Conservation (phyloP, 2,329 filamentous ascomycete species). For the Lachnellula arida region DNA sequence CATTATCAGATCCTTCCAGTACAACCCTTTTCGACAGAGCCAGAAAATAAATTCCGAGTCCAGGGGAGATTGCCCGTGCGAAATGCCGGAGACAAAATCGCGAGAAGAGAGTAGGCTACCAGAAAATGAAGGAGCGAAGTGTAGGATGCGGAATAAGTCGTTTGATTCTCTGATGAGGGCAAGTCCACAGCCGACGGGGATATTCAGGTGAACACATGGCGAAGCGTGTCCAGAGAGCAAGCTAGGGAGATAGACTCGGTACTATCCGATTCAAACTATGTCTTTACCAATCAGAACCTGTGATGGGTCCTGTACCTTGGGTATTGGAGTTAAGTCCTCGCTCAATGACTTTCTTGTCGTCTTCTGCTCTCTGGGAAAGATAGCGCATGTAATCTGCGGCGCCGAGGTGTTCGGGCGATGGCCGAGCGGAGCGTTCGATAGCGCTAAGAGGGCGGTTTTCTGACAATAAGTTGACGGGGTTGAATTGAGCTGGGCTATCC, state of each 20-base stretch:
- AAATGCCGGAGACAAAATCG: neutral
- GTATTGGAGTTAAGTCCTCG: constrained; percentile 17
- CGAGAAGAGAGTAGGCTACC: neutral
- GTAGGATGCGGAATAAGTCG: no score
- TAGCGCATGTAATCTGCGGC: constrained; percentile 26
- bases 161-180: no score
- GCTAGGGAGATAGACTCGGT: neutral
- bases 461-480: constrained; percentile 7
- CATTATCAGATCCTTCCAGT: neutral
- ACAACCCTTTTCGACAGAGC: neutral
- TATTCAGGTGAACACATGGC: no score
- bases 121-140: neutral
- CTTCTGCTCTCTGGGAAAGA: constrained; percentile 18
- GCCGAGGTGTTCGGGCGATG: constrained; percentile 10
- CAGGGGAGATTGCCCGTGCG: neutral
- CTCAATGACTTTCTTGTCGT: constrained; percentile 18
- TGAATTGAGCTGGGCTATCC: neutral
- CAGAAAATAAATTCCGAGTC: neutral
- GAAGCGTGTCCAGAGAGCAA: neutral
- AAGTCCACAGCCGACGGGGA: no score
- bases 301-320: constrained; percentile 14
- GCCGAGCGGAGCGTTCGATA: constrained; percentile 1
- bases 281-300: constrained; percentile 17
- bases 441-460: constrained; percentile 21
- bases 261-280: neutral